Conservation (phyloP, 306 rosid species). For the Sicyos edulis region DNA sequence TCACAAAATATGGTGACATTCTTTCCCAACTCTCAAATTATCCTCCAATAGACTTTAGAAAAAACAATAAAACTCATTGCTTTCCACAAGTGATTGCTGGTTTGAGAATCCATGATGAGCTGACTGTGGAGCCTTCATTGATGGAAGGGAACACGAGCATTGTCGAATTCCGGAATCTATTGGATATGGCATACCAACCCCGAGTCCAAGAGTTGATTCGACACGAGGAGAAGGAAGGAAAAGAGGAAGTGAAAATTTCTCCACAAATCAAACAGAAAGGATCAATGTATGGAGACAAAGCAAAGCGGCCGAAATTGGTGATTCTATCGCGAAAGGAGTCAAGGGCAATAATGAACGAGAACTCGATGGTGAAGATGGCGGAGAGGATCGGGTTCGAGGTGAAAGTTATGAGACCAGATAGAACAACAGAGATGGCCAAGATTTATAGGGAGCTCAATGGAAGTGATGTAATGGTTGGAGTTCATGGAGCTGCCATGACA, state of each 20-base stretch:
- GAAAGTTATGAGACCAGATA: conserved; percentile 48
- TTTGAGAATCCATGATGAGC: conserved; percentile 75
- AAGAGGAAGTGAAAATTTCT: conserved; percentile 27
- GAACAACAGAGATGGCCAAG: conserved; percentile 72
- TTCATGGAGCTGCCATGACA: conserved; percentile 98
- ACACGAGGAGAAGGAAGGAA: conserved; percentile 45
- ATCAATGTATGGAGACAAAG: too few species aligned
- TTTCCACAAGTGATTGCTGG: conserved; percentile 81
- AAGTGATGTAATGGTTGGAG: conserved; percentile 87
- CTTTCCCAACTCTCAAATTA: conserved; percentile 65
- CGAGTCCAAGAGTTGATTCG: conserved; percentile 48
- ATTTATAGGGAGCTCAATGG: conserved; percentile 55
- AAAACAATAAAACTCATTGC: conserved; percentile 69
- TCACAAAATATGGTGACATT: conserved; percentile 67
- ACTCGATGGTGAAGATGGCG: conserved; percentile 57
- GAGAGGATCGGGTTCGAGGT: conserved; percentile 57
- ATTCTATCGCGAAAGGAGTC: conserved; percentile 72
- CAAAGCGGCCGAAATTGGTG: conserved; percentile 37
- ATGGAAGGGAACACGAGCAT: conserved; percentile 55
- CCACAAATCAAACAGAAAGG: neutral
- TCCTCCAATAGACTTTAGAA: conserved; percentile 48
- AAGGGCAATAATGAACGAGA: conserved; percentile 65
- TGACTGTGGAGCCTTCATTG: conserved; percentile 52
- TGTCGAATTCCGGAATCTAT: conserved; percentile 58
- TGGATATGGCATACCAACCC: conserved; percentile 71